Conservation (phyloP, 2,329 filamentous ascomycete species). For the Xylaria sp. region DNA sequence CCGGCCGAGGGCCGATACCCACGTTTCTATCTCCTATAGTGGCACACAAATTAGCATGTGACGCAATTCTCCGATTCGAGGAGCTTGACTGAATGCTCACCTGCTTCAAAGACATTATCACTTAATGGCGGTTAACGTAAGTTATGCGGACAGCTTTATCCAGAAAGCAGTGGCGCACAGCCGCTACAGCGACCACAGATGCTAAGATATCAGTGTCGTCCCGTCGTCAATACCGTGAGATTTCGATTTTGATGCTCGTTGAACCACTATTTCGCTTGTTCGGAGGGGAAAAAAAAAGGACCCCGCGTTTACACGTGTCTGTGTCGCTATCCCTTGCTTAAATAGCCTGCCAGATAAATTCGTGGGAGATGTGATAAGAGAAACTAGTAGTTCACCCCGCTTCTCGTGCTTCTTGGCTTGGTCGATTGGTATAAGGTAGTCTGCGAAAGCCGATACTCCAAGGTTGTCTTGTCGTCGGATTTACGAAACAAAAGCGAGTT, state of each 20-base stretch:
- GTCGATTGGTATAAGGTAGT: slow-evolving; percentile 13
- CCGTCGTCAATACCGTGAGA: slow-evolving; percentile 32
- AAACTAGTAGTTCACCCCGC: slow-evolving; percentile 29
- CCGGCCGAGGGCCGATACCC: slow-evolving; percentile 88
- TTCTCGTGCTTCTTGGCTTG: slow-evolving; percentile 24
- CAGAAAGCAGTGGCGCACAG: slow-evolving; percentile 45
- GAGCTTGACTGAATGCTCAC: slow-evolving; percentile 37
- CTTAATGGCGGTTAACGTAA: slow-evolving; percentile 37
- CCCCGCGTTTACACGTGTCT: slow-evolving; percentile 12
- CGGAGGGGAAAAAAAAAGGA: neutral
- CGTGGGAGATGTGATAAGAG: slow-evolving; percentile 22
- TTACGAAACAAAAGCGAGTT: slow-evolving; percentile 7
- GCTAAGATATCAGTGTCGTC: slow-evolving; percentile 28
- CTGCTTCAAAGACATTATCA: slow-evolving; percentile 52
- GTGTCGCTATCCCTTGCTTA: slow-evolving; percentile 2
- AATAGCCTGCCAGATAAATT: slow-evolving; percentile 13
- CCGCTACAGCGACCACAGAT: slow-evolving; percentile 39
- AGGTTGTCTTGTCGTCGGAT: slow-evolving; percentile 11
- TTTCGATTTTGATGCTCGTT: slow-evolving; percentile 24
- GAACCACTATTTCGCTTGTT: slow-evolving; percentile 8
- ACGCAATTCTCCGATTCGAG: neutral
- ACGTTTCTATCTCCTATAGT: slow-evolving; percentile 94
- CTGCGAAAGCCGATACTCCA: slow-evolving; percentile 1
- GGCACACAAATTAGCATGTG: slow-evolving; percentile 23
- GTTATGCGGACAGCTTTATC: slow-evolving; percentile 42